A percentile compares a stretch with the other conserved stretches of the same genome.
These are phyloP conservation scores for Hypericum perforatum DNA, from an alignment of 345 rosid genomes.

Conservation along the genomic window DNA sequence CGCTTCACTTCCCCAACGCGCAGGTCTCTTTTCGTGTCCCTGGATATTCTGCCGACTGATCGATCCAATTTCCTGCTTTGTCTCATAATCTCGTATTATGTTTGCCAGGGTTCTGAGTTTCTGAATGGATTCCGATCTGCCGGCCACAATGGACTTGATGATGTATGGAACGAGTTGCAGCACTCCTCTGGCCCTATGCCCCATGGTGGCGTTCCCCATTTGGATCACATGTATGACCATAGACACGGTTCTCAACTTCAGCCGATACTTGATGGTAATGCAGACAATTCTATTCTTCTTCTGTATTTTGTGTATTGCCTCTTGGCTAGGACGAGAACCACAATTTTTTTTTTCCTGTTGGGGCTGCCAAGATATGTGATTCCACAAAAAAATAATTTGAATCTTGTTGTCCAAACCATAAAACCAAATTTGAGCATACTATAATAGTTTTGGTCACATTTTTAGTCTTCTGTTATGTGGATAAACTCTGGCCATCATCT, in stretches of 20 bases:
- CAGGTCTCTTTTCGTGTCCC: slow-evolving; percentile 37
- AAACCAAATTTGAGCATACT: no score
- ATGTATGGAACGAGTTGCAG: slow-evolving; percentile 85
- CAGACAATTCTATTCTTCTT: background rate
- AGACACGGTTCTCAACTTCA: slow-evolving; percentile 24
- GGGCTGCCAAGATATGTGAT: no score
- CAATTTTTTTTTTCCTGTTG: no score
- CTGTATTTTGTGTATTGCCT: no score
- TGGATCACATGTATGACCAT: slow-evolving; percentile 33
- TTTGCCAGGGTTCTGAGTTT: slow-evolving; percentile 61
- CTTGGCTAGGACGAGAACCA: no score
- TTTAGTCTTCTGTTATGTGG: no score
- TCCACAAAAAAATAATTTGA: no score
- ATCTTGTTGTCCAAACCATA: no score
- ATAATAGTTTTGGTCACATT: no score
- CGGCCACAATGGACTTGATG: slow-evolving; percentile 57
- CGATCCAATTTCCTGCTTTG: background rate
- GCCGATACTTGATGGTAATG: slow-evolving; percentile 61
- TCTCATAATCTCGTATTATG: background rate
- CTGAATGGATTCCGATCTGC: slow-evolving; percentile 53
- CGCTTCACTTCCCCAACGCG: slow-evolving; percentile 31
- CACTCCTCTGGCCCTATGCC: slow-evolving; percentile 14
- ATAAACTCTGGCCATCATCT: no score
- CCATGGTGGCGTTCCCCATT: slow-evolving; percentile 24
- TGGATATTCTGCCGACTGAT: background rate